Evolutionary conservation across 768 basidiomycete species (phyloP).

Genomic region (Suillus luteus): DNA sequence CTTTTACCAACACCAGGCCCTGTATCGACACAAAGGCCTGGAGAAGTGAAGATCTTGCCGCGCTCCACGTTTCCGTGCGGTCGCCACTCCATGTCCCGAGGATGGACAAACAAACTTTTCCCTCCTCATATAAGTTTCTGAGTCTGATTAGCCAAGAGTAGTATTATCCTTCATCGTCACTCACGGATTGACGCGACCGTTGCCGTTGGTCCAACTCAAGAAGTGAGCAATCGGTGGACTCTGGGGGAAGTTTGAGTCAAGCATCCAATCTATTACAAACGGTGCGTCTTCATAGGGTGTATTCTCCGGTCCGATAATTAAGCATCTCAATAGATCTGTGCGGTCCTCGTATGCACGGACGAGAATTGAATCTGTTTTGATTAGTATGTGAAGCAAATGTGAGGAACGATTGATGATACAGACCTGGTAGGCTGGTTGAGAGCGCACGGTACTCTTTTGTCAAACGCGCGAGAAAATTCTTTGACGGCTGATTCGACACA

Average conservation of each 20-base stretch:
- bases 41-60: conserved; percentile 80
- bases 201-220: conserved; percentile 92
- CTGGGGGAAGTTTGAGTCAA: conserved; percentile 82
- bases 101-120: conserved; percentile 92
- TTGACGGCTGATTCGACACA: conserved; percentile 63
- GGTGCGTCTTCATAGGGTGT: conserved; percentile 96
- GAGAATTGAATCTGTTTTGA: conserved; percentile 70
- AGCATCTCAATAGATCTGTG: conserved; percentile 78
- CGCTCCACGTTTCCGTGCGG: conserved; percentile 83
- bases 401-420: conserved; percentile 20
- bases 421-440: conserved; percentile 80
- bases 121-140: conserved; percentile 92
- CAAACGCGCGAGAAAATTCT: conserved; percentile 74
- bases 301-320: conserved; percentile 92
- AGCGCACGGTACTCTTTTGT: conserved; percentile 83
- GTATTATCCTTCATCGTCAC: conserved; percentile 28
- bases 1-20: conserved; percentile 88
- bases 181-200: conserved; percentile 88
- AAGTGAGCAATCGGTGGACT: conserved; percentile 88
- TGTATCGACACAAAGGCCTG: conserved; percentile 95
- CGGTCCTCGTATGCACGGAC: conserved; percentile 92
- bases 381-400: conserved; percentile 6
- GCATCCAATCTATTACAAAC: conserved; percentile 92
- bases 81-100: conserved; percentile 93
- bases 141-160: conserved; percentile 6